A percentile compares a stretch with the other conserved stretches of the same genome.
These are phyloP conservation scores for Botrytis tulipae DNA, from an alignment of 2,329 filamentous ascomycete genomes.

Conservation along the genomic window DNA sequence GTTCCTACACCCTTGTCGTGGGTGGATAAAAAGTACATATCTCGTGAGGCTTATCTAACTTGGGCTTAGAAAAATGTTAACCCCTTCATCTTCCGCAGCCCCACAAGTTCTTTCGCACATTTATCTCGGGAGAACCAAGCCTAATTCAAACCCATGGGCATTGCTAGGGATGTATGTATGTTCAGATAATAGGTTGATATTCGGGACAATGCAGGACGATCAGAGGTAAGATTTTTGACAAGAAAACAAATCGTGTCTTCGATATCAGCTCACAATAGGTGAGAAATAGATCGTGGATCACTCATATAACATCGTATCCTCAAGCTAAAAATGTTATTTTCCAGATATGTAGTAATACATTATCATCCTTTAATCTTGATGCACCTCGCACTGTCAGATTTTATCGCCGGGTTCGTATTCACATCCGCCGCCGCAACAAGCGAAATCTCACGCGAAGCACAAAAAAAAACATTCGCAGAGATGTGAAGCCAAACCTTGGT, in stretches of 20 bases:
- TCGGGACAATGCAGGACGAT: slow-evolving; percentile 1
- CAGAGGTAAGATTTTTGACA: neutral
- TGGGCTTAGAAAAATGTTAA: neutral
- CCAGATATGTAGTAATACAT: slow-evolving; percentile 12
- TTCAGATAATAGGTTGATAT: neutral
- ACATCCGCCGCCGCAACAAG: slow-evolving; percentile 20
- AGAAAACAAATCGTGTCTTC: neutral
- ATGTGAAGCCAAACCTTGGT: neutral
- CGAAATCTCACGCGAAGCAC: slow-evolving; percentile 9
- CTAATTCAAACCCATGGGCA: neutral
- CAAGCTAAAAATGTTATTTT: slow-evolving; percentile 11
- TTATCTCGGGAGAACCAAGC: slow-evolving; percentile 7
- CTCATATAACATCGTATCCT: neutral
- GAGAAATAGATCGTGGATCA: slow-evolving; percentile 11
- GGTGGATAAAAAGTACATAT: neutral
- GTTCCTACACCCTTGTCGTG: neutral
- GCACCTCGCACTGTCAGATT: slow-evolving; percentile 15
- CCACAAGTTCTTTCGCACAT: slow-evolving; percentile 15
- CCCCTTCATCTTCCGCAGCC: slow-evolving; percentile 14
- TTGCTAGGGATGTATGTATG: neutral
- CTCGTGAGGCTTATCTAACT: slow-evolving; percentile 7
- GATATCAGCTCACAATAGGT: neutral
- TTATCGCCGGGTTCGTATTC: slow-evolving; percentile 19
- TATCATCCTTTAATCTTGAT: slow-evolving; percentile 18
- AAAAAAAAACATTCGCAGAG: neutral